Evolutionary conservation across 129 eudicot species (phyloP), one percentile per base, ranked within the genome.

Genomic region (Apium graveolens): DNA sequence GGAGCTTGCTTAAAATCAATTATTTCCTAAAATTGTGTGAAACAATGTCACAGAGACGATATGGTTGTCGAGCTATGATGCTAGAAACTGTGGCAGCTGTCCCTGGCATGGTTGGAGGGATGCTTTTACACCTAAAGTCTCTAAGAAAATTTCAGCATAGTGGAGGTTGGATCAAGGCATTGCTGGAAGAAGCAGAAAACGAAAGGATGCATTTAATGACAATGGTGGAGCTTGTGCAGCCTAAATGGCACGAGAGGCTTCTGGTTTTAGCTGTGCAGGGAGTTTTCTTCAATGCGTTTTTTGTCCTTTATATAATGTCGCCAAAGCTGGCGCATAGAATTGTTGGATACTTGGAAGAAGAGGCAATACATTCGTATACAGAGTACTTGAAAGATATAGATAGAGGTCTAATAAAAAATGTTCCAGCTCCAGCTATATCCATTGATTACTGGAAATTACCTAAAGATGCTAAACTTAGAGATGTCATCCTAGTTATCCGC

Each of bases 41-140:
- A 21, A 51, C 18, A 51, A 53, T 76, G 31, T 12, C 24, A 68
- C 85, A 95, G 97, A 88, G 95, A 83, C 84, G 99, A 49, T 95
- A 91, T 65, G 99, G 99, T 1, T 95, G 99, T 79, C 95, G 99
- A 49, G 99, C 99, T 78, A 95, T 95, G 99, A 95, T 95, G 99
- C 85, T 95, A 49, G 99, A 95, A 63, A 95, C 99, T 0, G 99
- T 95, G 65, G 99, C 97, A 63, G 97, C 99, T 1, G 99, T 92
- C 17, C 99, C 99, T 9, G 99, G 99, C 75, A 95, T 95, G 99
- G 99, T 95, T 1, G 99, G 99, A 66, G 99, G 99, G 31, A 80
- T 95, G 97, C 89, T 92, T 26, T 87, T 95, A 29, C 99, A 95
- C 86, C 90, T 97, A 85, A 95, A 95, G 76, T 95, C 99, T 5